Evolutionary conservation across 2,329 filamentous ascomycete genomes (phyloP).

Genomic region (Byssothecium circinans): DNA sequence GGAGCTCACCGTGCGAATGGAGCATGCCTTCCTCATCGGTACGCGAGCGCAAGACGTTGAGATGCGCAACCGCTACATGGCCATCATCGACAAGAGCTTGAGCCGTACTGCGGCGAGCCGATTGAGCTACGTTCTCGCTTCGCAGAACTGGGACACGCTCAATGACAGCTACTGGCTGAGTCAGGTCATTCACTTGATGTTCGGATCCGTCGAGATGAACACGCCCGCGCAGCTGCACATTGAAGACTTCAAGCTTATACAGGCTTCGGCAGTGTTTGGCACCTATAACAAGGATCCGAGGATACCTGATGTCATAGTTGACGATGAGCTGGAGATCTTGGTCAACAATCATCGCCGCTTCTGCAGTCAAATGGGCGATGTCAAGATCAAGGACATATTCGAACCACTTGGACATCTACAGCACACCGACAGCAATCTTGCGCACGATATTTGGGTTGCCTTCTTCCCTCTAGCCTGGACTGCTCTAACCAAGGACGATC

Average conservation of each 20-base stretch:
- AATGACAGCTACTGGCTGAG: constrained; percentile 95
- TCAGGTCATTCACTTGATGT: constrained; percentile 88
- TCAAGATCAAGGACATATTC: constrained; percentile 84
- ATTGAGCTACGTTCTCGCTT: constrained; percentile 82
- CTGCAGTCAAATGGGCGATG: constrained; percentile 76
- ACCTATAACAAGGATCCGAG: constrained; percentile 71
- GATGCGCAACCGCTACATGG: constrained; percentile 96
- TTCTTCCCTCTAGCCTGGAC: constrained; percentile 96
- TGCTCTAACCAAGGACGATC: constrained; percentile 81
- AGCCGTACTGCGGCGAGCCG: constrained; percentile 90
- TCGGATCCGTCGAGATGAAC: constrained; percentile 87
- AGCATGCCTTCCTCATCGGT: constrained; percentile 96
- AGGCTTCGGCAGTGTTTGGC: constrained; percentile 72
- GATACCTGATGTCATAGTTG: constrained; percentile 68
- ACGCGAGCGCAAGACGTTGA: constrained; percentile 90
- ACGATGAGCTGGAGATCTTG: constrained; percentile 79
- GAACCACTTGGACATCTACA: constrained; percentile 91
- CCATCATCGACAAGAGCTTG: constrained; percentile 91
- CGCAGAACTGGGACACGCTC: constrained; percentile 96
- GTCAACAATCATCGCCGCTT: constrained; percentile 82
- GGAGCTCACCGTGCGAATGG: constrained; percentile 93
- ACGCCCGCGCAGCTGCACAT: constrained; percentile 74
- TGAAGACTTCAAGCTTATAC: constrained; percentile 80
- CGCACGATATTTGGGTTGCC: constrained; percentile 86
- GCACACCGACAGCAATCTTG: constrained; percentile 78